phyloP scores from a whole-genome alignment of 495 filamentous ascomycete species.

The Amorphotheca resinae region DNA sequence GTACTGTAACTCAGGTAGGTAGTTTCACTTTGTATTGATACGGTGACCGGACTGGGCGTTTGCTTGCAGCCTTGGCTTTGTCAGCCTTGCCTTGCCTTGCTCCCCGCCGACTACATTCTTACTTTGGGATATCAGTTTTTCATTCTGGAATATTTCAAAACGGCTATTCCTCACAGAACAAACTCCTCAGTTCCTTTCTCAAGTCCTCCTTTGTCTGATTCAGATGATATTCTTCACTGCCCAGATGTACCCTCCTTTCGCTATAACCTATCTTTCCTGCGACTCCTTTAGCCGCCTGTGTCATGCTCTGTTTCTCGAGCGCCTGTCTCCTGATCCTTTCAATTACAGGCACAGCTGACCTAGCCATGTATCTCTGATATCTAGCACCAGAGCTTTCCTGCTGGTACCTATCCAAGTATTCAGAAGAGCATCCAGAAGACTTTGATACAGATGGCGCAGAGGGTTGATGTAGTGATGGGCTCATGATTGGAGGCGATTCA shows the following conservation, averaged over 20 bases:
- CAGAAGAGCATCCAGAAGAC: not conserved
- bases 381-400: not conserved
- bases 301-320: too few relatives aligned
- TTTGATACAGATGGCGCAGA: not conserved
- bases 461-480: not conserved
- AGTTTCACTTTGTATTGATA: too few relatives aligned
- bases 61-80: too few relatives aligned
- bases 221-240: not conserved
- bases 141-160: too few relatives aligned
- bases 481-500: not conserved
- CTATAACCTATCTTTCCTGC: not conserved
- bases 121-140: too few relatives aligned
- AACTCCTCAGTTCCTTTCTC: slow-evolving; percentile 10
- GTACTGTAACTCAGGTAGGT: too few relatives aligned
- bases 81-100: too few relatives aligned
- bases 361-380: slow-evolving; percentile 6
- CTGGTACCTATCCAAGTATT: slow-evolving; percentile 11
- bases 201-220: slow-evolving; percentile 5
- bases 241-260: not conserved
- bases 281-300: too few relatives aligned
- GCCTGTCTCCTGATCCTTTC: slow-evolving; percentile 12
- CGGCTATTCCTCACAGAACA: slow-evolving; percentile 9
- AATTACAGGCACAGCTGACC: slow-evolving; percentile 7
- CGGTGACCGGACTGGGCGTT: too few relatives aligned
- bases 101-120: too few relatives aligned